Evolutionary conservation across 768 basidiomycete genomes (phyloP), one percentile per base, ranked within the genome.

Genomic region (Trametes cinnabarina): DNA sequence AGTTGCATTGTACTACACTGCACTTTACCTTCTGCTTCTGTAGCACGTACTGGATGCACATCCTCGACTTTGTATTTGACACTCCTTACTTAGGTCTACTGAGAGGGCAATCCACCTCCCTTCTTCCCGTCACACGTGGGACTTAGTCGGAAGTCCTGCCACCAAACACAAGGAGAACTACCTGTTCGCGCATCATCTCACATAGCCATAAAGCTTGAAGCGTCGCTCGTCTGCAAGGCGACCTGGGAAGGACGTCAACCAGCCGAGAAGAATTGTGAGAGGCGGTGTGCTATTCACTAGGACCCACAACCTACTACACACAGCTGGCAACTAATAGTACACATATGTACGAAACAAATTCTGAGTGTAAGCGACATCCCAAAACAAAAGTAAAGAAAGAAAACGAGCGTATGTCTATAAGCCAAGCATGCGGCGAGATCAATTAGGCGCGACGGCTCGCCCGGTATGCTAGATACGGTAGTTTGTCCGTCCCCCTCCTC

Each of bases 21-120:
- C 39, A 15, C 46, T 46, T n/a, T 28, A 34, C 15, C 40, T 12
- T 32, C 49, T 28, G 22, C 22, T 32, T 32, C 53, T 56, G 55
- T 56, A 61, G 55, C 54, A 56, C 51, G 55, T 61, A 51, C 50
- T 53, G 55, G 60, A 56, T 61, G 55, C 60, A 52, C 55, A 34
- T 55, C 42, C 53, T 50, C 53, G 43, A 32, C 37, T 48, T 54
- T 61, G 60, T 61, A 61, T 51, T 56, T 57, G 55, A 61, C 51
- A 61, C 55, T 52, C 55, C 50, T 56, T 60, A 20, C 35, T 47
- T 40, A 25, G 44, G 51, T 53, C 42, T 47, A 10, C 35, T 12
- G 10, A 44, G 53, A 61, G 60, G 51, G 60, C 60, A 61, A 39
- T 28, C 44, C 47, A 25, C 53, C 30, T 40, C 25, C 47, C 42